A percentile compares a stretch with the other conserved stretches of the same genome.
Evolutionary conservation across 192 early-diverging fungal species (phyloP).

Genomic region (Chytriomyces sp.): DNA sequence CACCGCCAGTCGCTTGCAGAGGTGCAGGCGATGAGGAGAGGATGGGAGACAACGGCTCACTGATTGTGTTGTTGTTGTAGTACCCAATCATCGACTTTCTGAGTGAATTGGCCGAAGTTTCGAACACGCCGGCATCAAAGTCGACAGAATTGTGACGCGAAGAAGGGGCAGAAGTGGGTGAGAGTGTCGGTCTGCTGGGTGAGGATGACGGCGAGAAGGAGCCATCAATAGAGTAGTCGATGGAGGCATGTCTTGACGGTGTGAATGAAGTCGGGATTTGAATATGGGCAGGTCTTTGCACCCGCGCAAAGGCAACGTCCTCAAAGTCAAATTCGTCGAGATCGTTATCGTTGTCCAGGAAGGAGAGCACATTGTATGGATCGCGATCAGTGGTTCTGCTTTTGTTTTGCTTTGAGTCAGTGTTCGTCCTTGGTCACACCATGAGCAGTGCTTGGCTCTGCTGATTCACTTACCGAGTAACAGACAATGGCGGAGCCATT

Average conservation of each 20-base stretch:
- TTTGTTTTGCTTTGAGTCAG: too few species aligned
- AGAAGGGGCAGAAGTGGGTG: slow-evolving; percentile 1
- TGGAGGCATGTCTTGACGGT: not conserved
- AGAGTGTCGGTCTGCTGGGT: not conserved
- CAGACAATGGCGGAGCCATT: too few species aligned
- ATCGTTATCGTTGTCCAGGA: not conserved
- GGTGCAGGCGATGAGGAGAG: not conserved
- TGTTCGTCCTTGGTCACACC: too few species aligned
- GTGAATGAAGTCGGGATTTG: not conserved
- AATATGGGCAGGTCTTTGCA: not conserved
- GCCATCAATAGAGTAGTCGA: not conserved
- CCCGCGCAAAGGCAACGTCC: not conserved
- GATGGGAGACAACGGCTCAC: not conserved
- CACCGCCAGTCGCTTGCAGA: slow-evolving; percentile 31
- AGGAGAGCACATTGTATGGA: slow-evolving; percentile 13
- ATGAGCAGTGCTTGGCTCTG: too few species aligned
- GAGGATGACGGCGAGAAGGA: slow-evolving; percentile 1
- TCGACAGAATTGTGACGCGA: slow-evolving; percentile 28
- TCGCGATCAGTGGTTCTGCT: not conserved
- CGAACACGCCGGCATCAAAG: slow-evolving; percentile 12
- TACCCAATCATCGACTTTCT: not conserved
- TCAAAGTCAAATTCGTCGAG: not conserved
- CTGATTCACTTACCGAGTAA: too few species aligned
- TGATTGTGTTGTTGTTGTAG: not conserved
- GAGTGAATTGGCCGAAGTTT: not conserved